Conservation (phyloP, 345 rosid genomes). For the Fremontodendron californicum region DNA sequence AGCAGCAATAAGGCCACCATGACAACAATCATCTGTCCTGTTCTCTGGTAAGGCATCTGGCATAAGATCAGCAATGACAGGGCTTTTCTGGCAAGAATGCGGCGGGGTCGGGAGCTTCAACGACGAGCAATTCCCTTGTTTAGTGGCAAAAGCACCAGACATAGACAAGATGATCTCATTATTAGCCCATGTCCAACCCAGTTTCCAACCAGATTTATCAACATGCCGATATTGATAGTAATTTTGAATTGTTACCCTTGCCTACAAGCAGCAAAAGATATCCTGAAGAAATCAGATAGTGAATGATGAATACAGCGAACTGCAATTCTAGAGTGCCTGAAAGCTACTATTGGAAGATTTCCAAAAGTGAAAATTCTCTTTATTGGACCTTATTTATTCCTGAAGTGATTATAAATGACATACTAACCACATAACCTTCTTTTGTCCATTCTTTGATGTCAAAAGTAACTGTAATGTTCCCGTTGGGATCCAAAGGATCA, state of each 20-base stretch:
- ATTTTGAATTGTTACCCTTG: conserved; percentile 52
- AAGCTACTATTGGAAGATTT: neutral
- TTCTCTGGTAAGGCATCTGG: conserved; percentile 25
- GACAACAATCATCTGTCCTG: conserved; percentile 43
- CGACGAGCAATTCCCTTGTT: conserved; percentile 44
- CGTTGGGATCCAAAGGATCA: conserved; percentile 62
- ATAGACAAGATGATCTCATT: conserved; percentile 44
- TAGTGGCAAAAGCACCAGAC: conserved; percentile 52
- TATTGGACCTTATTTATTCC: neutral
- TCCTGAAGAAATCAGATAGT: neutral
- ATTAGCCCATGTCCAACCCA: conserved; percentile 54
- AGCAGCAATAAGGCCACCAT: conserved; percentile 42
- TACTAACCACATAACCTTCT: conserved; percentile 55
- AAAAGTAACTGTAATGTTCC: conserved; percentile 47
- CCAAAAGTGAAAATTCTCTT: too few species aligned
- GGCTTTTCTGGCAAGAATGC: conserved; percentile 46
- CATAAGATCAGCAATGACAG: conserved; percentile 39
- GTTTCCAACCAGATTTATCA: conserved; percentile 48
- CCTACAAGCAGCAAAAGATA: conserved; percentile 32
- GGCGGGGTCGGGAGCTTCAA: conserved; percentile 35
- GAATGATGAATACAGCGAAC: neutral
- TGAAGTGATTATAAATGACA: neutral
- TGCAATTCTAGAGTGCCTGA: neutral
- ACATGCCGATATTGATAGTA: conserved; percentile 43
- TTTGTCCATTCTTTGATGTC: conserved; percentile 34